Conservation (phyloP, 306 rosid species). For the Delonix regia region DNA sequence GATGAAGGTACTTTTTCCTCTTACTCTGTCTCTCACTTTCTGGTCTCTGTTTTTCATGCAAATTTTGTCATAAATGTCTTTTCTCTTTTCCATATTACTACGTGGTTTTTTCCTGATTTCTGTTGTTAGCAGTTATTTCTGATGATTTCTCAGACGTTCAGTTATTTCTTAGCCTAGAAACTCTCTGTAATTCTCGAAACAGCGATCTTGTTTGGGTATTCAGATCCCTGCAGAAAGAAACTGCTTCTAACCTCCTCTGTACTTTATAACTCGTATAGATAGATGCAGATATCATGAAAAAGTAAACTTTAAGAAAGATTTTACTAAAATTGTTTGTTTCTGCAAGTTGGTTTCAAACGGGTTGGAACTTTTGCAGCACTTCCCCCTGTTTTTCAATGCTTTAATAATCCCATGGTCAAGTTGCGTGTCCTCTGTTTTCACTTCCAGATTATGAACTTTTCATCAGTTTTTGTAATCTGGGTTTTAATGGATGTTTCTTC, state of each 20-base stretch:
- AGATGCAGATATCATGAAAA: not conserved
- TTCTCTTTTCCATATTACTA: not conserved
- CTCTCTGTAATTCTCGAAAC: slow-evolving; percentile 19
- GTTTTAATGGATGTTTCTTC: not conserved
- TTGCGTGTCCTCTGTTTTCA: not conserved
- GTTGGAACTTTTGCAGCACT: not conserved
- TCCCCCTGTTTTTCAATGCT: not conserved
- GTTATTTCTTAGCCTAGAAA: not conserved
- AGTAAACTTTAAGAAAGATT: not conserved
- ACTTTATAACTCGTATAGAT: slow-evolving; percentile 5
- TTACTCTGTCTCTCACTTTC: not conserved
- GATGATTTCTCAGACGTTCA: not conserved
- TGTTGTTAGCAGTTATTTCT: not conserved
- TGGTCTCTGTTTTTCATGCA: not conserved
- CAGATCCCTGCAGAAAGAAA: not conserved
- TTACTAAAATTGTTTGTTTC: not conserved
- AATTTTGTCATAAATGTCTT: not conserved
- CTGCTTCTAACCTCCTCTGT: not conserved
- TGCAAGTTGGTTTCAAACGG: not conserved
- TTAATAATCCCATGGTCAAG: no score
- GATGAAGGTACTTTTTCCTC: slow-evolving; percentile 66
- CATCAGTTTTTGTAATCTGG: not conserved
- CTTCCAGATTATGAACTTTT: slow-evolving; percentile 1
- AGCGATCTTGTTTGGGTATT: not conserved
- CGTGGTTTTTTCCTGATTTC: not conserved